Evolutionary conservation across 2,329 filamentous ascomycete species (phyloP), one percentile per base, ranked within the genome.

Genomic region (Pseudocercospora crystallina): DNA sequence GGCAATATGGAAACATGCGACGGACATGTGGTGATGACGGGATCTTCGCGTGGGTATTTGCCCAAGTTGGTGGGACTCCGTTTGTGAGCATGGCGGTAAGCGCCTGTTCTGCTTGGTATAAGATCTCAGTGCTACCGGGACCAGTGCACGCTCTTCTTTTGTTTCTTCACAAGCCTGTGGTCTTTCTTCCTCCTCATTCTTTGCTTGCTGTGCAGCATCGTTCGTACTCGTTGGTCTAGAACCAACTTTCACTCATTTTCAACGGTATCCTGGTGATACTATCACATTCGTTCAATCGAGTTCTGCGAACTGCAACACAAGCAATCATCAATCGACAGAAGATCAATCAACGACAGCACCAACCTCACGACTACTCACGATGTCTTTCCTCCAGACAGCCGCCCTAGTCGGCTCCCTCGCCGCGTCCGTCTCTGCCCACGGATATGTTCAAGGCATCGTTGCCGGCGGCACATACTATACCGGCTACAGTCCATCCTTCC

Each of bases 401-500:
- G 62, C 62, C 47, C 50, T 63, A 33, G 26, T 69, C 34, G 63
- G 60, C 50, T 55, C 61, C 8, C 56, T 68, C 35, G 72, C 67
- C 44, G 61, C 72, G 51, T 67, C 69, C 11, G 73, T 70, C 48
- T 65, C 71, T 50, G 76, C 74, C 49, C 76, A 80, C 64, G 77
- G 76, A 32, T 69, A 65, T 43, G 72, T 77, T 45, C 62, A 60
- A 8, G 71, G 73, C 53, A 68, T 78, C 47, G 70, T 74, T 43
- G 71, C 76, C 43, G 74, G 77, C 54, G 77, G 77, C 43, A 65
- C 64, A 3, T 75, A 70, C 59, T 76, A 76, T 62, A 58, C 66
- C 44, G 73, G 75, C 51, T 73, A 72, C 71, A 57, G 67, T 62
- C 67, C 72, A 40, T 69, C 67, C 40, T 71, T 70, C 61, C 71